Conservation (phyloP, 1,284 basidiomycete genomes). For the Ganoderma multipileum region DNA sequence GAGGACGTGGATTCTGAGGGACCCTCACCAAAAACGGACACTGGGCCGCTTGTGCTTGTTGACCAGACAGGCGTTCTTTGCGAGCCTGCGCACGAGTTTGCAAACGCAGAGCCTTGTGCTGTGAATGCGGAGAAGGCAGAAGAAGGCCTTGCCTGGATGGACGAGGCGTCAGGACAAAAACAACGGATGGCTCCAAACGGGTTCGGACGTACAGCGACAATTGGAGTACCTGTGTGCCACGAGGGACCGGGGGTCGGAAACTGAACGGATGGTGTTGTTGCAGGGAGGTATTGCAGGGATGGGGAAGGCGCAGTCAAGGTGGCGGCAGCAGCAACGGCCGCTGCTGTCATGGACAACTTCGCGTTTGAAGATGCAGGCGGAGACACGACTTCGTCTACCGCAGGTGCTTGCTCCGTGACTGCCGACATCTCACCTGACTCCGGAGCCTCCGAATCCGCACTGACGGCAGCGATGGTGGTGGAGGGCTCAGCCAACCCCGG, state of each 20-base stretch:
- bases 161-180: background rate
- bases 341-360: too few species aligned
- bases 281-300: background rate
- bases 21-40: background rate
- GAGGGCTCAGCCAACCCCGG: background rate
- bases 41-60: background rate
- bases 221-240: conserved; percentile 15
- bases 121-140: conserved; percentile 37
- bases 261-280: background rate
- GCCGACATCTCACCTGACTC: background rate
- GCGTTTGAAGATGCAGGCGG: background rate
- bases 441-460: background rate
- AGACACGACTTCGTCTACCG: background rate
- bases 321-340: background rate
- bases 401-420: background rate
- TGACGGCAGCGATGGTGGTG: background rate
- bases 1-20: background rate
- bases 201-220: conserved; percentile 20
- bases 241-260: background rate
- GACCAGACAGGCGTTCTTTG: conserved; percentile 20
- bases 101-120: conserved; percentile 25
- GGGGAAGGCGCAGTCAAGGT: background rate
- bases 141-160: conserved; percentile 35
- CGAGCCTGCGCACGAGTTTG: conserved; percentile 1
- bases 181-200: background rate